Evolutionary conservation across 1,284 basidiomycete genomes (phyloP).

Genomic region (Rhodotorula sp.): DNA sequence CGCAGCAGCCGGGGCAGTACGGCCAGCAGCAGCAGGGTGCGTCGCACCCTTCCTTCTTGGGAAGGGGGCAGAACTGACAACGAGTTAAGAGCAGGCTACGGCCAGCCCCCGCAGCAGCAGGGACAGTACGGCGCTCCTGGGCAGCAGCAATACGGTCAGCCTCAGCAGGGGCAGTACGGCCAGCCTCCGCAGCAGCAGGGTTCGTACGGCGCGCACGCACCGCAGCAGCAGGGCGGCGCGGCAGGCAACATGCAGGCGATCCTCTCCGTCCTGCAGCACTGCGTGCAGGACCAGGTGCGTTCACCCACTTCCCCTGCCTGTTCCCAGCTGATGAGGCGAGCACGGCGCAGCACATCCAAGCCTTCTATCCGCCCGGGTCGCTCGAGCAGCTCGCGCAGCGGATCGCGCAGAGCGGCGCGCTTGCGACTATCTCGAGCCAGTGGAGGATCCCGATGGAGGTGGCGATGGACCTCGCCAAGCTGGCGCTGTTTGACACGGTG

Average conservation of each 20-base stretch:
- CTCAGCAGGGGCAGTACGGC: constrained; percentile 9
- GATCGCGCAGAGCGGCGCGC: constrained; percentile 52
- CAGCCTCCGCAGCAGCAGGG: not conserved
- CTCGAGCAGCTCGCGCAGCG: constrained; percentile 54
- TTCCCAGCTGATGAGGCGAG: too few relatives aligned
- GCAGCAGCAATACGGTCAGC: constrained; percentile 10
- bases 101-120: constrained; percentile 2
- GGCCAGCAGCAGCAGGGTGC: constrained; percentile 2
- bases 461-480: constrained; percentile 54
- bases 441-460: constrained; percentile 56
- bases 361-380: constrained; percentile 44
- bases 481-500: constrained; percentile 47
- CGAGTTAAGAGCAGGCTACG: not conserved
- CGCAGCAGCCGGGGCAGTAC: constrained; percentile 7
- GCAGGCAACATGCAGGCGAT: constrained; percentile 18
- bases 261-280: constrained; percentile 6
- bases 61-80: not conserved
- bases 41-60: not conserved
- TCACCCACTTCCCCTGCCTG: constrained; percentile 39
- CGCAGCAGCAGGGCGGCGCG: constrained; percentile 20
- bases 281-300: constrained; percentile 41
- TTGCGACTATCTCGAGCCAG: constrained; percentile 52
- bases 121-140: constrained; percentile 3
- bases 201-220: not conserved
- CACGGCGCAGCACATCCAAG: constrained; percentile 12